Evolutionary conservation across 176 grass and related monocot species (phyloP).

Genomic region (Bonia amplexicaulis): DNA sequence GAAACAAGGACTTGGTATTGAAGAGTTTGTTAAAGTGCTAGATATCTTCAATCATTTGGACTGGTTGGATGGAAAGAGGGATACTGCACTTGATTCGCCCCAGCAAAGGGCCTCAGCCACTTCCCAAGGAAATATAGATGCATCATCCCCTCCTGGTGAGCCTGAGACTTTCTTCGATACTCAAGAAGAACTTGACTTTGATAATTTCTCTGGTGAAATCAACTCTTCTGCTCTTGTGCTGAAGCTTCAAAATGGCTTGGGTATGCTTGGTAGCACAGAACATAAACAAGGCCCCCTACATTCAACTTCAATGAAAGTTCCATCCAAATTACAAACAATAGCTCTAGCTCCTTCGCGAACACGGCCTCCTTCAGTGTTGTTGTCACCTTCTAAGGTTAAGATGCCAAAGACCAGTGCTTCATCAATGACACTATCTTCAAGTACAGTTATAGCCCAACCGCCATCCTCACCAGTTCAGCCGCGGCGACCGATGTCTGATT

Average conservation of each 20-base stretch:
- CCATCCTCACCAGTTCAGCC: conserved; percentile 12
- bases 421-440: conserved; percentile 25
- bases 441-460: not conserved
- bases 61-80: conserved; percentile 62
- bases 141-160: conserved; percentile 7
- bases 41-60: conserved; percentile 75
- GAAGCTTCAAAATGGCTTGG: conserved; percentile 5
- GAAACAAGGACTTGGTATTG: conserved; percentile 81
- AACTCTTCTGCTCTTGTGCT: conserved; percentile 25
- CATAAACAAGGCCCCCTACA: not conserved
- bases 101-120: conserved; percentile 27
- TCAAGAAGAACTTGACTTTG: conserved; percentile 37
- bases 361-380: not conserved
- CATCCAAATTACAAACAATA: conserved; percentile 22
- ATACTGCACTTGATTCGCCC: conserved; percentile 30
- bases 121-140: conserved; percentile 27
- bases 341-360: not conserved
- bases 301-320: conserved; percentile 15
- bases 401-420: conserved; percentile 25
- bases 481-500: not conserved
- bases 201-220: conserved; percentile 24
- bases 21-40: conserved; percentile 88
- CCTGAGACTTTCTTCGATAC: conserved; percentile 37
- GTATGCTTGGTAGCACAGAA: conserved; percentile 28
- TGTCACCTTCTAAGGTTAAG: conserved; percentile 25